Base-by-base conservation (phyloP, 495 filamentous ascomycete species). In the Amniculicola lignicola region DNA sequence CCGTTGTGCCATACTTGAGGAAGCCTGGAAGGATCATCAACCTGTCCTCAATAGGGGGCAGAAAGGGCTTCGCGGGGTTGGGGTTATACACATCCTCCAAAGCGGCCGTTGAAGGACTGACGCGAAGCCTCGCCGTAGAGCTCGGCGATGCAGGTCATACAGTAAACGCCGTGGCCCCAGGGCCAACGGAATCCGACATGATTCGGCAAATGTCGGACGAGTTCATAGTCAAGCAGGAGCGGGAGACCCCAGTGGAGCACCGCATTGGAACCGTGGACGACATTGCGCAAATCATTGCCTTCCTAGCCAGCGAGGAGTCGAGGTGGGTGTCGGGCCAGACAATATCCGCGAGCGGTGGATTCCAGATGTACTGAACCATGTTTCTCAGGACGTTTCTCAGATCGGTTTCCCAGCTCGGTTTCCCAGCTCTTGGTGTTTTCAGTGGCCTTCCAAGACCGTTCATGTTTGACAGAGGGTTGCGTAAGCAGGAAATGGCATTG, bases 21-120 rank as follows among this genome's bases (percentile, higher is more conserved):
- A 21, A 47, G 3, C 69, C 70, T 6, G 75, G 74, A 19, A 74
- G 81, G 3, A 78, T 83, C 53, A 77, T 84, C 61, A 82, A 80
- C 65, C 70, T 83, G 19, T 70, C 72, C 22, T 78, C 74, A 12
- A 72, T 82, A 4, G 77, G 62, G 12, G 71, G 67, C 2, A 70
- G 79, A 10, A 24, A 16, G 0, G 77, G 74, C 4, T 71, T 75
- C 45, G 49, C 67, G 3, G 44, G 55, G 5, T 48, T 73, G 0
- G 63, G 69, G 2, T 29, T 72, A 0, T 80, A 80, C 44, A 61
- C 56, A n/a, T 68, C 76, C 0, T 69, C 69, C 3, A 80, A 80
- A 62, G 73, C 73, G 3, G 77, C 74, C 4, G 23, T 78, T 11
- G 77, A 80, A 46, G 75, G 67, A 1, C 45, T 77, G 43, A 75